Evolutionary conservation across 208 protist genomes (phyloP).

Genomic region (Acanthamoeba lenticulata): DNA sequence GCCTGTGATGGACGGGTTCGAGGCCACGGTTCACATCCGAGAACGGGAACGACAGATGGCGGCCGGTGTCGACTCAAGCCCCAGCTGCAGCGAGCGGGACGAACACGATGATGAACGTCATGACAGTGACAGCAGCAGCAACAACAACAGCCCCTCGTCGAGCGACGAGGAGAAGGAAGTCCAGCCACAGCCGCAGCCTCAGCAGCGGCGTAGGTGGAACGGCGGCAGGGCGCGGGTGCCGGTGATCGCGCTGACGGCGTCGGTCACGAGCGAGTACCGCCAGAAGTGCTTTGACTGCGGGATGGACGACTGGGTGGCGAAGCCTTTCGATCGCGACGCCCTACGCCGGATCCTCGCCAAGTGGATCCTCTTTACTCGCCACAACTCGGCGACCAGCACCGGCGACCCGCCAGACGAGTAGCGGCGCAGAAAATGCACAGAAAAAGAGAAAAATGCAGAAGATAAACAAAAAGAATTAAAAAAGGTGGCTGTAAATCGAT

Average conservation of each 20-base stretch:
- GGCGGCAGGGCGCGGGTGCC: background rate
- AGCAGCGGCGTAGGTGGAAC: too few relatives aligned
- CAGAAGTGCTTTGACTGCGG: background rate
- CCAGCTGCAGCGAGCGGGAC: too few relatives aligned
- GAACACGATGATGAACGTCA: background rate
- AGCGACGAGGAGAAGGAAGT: background rate
- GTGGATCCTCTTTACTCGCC: too few relatives aligned
- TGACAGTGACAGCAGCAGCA: background rate
- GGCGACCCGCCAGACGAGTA: too few relatives aligned
- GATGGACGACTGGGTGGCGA: conserved; percentile 12
- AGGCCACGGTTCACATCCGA: background rate
- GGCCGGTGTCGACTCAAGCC: too few relatives aligned
- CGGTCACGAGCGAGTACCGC: background rate
- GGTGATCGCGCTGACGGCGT: background rate
- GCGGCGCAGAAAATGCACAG: background rate
- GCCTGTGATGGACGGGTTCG: conserved; percentile 39
- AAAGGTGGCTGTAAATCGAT: background rate
- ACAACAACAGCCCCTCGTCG: background rate
- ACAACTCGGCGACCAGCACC: too few relatives aligned
- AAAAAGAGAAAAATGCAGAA: background rate
- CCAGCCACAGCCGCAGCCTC: too few relatives aligned
- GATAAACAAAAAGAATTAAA: background rate
- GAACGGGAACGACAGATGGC: background rate
- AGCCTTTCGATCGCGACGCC: background rate
- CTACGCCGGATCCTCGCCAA: background rate